Percentiles rank a stretch among this genome's conserved stretches.
Evolutionary conservation across 2,329 filamentous ascomycete species (phyloP).

Genomic region (Phaeomoniella chlamydospora): DNA sequence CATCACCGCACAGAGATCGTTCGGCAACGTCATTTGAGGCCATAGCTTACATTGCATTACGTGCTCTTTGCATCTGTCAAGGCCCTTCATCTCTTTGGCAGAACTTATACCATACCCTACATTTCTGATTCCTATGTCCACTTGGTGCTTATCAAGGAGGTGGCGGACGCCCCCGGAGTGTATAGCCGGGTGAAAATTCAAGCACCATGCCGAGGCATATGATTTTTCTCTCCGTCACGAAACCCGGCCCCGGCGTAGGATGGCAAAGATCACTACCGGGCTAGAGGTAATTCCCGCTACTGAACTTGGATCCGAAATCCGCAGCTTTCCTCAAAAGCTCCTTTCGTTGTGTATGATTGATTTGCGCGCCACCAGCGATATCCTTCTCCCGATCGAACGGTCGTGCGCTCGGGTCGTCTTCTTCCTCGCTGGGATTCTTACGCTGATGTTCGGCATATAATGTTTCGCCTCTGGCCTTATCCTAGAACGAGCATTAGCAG

Average conservation of each 20-base stretch:
- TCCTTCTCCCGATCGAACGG: conserved; percentile 90
- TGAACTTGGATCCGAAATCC: conserved; percentile 71
- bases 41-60: no score
- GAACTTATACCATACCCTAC: no score
- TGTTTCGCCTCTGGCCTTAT: conserved; percentile 41
- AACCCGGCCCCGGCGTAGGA: no score
- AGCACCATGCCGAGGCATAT: neutral
- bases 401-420: conserved; percentile 81
- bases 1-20: no score
- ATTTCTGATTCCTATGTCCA: no score
- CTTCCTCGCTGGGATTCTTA: conserved; percentile 41
- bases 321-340: conserved; percentile 68
- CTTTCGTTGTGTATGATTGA: conserved; percentile 58
- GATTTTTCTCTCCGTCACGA: neutral
- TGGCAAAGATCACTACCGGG: no score
- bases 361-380: conserved; percentile 61
- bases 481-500: conserved; percentile 14
- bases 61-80: no score
- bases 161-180: no score
- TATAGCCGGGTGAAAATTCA: no score
- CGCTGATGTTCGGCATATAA: conserved; percentile 45
- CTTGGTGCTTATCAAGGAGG: no score
- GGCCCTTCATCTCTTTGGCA: no score
- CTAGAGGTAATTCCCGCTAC: conserved; percentile 55
- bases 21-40: no score